Base-by-base conservation (phyloP, 306 rosid genomes). In the Alnus glutinosa region DNA sequence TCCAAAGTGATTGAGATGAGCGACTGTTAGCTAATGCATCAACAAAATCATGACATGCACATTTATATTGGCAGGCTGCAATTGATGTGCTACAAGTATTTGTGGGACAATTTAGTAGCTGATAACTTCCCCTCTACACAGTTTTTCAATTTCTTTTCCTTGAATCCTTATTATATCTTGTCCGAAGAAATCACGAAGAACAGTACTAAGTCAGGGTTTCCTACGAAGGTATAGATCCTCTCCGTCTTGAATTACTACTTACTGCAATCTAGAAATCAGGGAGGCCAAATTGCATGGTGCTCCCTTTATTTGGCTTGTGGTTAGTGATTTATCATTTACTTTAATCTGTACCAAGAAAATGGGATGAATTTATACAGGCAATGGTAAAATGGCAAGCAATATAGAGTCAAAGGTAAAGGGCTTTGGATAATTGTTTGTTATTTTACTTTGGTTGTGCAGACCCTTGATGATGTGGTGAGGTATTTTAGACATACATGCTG, bases 41-140 rank as follows among this genome's bases (percentile, higher is more conserved):
- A 75, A 70, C 75, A 80, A 66, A 74, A 9, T 75, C 75, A 66
- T 77, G 71, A 57, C 3, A 28, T 51, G 67, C 47, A 23, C 6
- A 62, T 70, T 4, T 50, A 13, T 57, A 32, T 83, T 85, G 70
- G 84, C 94, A 92, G 98, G 94, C 88, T 92, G 86, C 97, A 94
- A 75, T 64, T 92, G 68, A 92, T 94, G 97, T 88, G 88, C 82
- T 92, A 94, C 87, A 92, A 94, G 87, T 81, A 84, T 72, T 51
- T 94, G 84, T 92, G 92, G 97, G 97, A 94, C 87, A 85, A 54
- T 73, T 77, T 88, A 79, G 89, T 86, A 54, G 71, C 86, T 64
- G 79, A 66, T 63, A 76, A 87, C 68, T 90, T 91, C 78, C 91
- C 97, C 48, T 81, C 85, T 10, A 28, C n/a, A 13, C 66, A 57